Conservation (phyloP, 768 basidiomycete genomes). For the Asterophora lycoperdoides region DNA sequence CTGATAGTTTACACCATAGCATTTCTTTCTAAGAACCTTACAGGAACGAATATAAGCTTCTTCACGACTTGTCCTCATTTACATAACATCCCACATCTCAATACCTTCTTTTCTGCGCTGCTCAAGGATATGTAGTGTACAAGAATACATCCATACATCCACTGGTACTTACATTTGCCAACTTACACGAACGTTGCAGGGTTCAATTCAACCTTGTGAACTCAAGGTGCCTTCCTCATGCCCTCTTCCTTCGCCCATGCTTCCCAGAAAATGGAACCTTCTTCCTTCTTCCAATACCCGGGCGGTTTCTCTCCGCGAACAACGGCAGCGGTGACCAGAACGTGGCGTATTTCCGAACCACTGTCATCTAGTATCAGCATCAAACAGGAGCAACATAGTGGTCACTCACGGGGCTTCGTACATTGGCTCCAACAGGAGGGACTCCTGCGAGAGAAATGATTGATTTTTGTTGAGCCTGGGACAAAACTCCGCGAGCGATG, state of each 20-base stretch:
- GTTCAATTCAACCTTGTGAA: neutral
- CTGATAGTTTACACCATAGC: constrained; percentile 22
- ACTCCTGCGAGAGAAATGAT: constrained; percentile 47
- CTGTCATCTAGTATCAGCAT: constrained; percentile 7
- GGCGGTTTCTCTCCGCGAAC: constrained; percentile 61
- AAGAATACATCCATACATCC: constrained; percentile 3
- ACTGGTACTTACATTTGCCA: constrained; percentile 11
- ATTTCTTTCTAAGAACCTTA: constrained; percentile 12
- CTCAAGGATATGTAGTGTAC: constrained; percentile 9
- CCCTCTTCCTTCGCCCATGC: constrained; percentile 72
- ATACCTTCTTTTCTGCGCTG: neutral
- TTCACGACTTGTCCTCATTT: neutral
- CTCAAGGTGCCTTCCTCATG: constrained; percentile 4
- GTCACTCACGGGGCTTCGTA: constrained; percentile 81
- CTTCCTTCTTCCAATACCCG: constrained; percentile 71
- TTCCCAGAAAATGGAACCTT: constrained; percentile 67
- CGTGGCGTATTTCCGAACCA: constrained; percentile 62
- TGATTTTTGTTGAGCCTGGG: neutral
- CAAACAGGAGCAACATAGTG: constrained; percentile 3
- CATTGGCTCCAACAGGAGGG: constrained; percentile 83
- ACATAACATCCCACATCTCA: too few species aligned
- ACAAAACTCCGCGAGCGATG: neutral
- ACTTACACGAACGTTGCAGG: constrained; percentile 1
- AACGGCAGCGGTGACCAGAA: constrained; percentile 73
- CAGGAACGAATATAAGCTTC: constrained; percentile 9